phyloP scores from a whole-genome alignment of 305 asterid genomes.

The Withania somnifera region DNA sequence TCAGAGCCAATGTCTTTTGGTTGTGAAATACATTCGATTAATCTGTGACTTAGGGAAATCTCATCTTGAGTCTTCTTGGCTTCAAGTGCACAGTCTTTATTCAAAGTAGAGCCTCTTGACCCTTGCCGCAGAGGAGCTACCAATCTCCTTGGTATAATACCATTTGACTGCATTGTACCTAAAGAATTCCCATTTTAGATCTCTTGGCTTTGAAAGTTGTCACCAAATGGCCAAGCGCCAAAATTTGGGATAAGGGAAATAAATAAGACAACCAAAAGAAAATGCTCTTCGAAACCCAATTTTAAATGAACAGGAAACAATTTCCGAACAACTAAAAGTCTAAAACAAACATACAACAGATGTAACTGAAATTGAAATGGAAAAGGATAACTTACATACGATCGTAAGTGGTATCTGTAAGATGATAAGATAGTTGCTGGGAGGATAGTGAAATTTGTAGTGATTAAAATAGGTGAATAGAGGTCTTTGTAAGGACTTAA shows the following conservation, averaged over 20 bases:
- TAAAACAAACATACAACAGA: neutral
- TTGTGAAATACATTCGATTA: constrained; percentile 22
- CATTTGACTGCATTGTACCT: constrained; percentile 54
- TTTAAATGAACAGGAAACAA: neutral
- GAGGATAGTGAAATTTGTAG: neutral
- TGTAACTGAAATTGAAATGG: neutral
- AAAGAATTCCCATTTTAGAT: constrained; percentile 3
- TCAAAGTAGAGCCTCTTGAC: constrained; percentile 32
- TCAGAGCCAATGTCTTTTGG: constrained; percentile 22
- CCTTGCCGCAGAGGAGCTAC: constrained; percentile 42
- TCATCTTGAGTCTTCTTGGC: constrained; percentile 31
- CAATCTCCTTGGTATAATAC: constrained; percentile 48
- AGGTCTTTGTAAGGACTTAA: no score
- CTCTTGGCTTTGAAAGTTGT: neutral
- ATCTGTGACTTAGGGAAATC: constrained; percentile 17
- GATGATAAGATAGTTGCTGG: neutral
- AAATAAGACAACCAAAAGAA: neutral
- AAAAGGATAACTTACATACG: neutral
- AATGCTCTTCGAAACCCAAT: neutral
- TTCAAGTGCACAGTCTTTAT: constrained; percentile 19
- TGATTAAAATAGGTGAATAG: neutral
- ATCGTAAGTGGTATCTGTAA: neutral
- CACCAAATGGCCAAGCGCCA: neutral
- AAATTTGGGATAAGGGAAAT: neutral
- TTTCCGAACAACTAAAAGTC: neutral